Evolutionary conservation across 495 filamentous ascomycete species (phyloP).

Genomic region (Daldinia concentrica): DNA sequence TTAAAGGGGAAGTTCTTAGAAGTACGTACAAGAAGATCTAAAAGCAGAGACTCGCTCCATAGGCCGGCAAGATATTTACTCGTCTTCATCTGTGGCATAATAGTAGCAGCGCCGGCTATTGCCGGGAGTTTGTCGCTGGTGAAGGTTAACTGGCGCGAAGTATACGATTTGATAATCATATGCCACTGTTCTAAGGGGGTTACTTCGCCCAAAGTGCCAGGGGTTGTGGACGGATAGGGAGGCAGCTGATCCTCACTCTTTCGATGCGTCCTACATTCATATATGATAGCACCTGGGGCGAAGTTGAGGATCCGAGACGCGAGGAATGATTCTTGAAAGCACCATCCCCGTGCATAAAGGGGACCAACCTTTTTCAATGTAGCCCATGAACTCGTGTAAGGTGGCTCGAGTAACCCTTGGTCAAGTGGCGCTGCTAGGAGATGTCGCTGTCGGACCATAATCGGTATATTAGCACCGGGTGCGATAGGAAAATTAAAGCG

Average conservation of each 20-base stretch:
- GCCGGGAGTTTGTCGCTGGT: conserved; percentile 36
- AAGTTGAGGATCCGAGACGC: conserved; percentile 27
- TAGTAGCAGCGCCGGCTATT: conserved; percentile 12
- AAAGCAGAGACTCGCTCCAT: conserved; percentile 43
- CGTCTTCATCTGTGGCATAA: conserved; percentile 30
- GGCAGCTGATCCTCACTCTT: conserved; percentile 35
- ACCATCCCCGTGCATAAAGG: conserved; percentile 27
- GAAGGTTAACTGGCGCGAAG: conserved; percentile 30
- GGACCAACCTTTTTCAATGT: background rate
- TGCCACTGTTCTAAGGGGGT: conserved; percentile 34
- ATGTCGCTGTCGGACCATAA: conserved; percentile 26
- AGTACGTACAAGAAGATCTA: conserved; percentile 18
- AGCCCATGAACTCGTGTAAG: conserved; percentile 6
- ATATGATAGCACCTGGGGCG: conserved; percentile 27
- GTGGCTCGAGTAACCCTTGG: conserved; percentile 30
- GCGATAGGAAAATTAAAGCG: background rate
- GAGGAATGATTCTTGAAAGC: conserved; percentile 33
- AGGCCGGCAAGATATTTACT: conserved; percentile 37
- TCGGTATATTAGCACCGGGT: conserved; percentile 15
- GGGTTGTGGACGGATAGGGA: conserved; percentile 24
- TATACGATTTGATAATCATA: conserved; percentile 43
- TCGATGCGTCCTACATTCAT: conserved; percentile 25
- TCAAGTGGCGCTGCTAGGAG: conserved; percentile 32
- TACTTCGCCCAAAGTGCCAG: conserved; percentile 21
- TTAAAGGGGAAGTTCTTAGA: background rate